These are phyloP conservation scores for Arachis hypogaea DNA, from an alignment of 306 rosid genomes.

Conservation along the genomic window DNA sequence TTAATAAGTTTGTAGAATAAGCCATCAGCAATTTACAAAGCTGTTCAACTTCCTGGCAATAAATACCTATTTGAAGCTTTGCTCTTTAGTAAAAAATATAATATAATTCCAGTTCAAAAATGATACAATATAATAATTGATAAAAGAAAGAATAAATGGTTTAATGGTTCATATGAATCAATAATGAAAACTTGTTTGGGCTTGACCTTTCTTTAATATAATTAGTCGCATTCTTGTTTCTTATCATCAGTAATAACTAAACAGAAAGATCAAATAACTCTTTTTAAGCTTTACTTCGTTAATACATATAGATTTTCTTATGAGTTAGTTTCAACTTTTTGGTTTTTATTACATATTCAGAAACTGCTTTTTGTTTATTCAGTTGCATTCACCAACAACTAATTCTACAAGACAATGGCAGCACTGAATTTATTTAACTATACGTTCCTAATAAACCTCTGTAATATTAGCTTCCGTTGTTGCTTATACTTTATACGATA, in stretches of 20 bases:
- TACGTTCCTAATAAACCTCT: too few species aligned
- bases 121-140: background rate
- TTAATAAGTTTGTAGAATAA: background rate
- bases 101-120: too few species aligned
- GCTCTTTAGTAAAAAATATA: slow-evolving; percentile 5
- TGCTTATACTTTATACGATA: too few species aligned
- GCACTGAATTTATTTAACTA: too few species aligned
- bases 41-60: slow-evolving; percentile 19
- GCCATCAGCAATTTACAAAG: background rate
- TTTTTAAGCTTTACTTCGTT: background rate
- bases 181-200: background rate
- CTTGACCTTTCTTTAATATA: slow-evolving; percentile 4
- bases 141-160: background rate
- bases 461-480: too few species aligned
- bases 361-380: background rate
- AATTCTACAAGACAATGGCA: too few species aligned
- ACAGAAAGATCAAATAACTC: background rate
- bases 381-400: too few species aligned
- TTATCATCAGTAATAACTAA: background rate
- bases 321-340: background rate
- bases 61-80: background rate
- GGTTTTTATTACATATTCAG: background rate
- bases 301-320: background rate
- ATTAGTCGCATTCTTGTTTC: background rate
- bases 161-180: background rate